Evolutionary conservation across 495 filamentous ascomycete species (phyloP).

Genomic region (Chaetomidium leptoderma): DNA sequence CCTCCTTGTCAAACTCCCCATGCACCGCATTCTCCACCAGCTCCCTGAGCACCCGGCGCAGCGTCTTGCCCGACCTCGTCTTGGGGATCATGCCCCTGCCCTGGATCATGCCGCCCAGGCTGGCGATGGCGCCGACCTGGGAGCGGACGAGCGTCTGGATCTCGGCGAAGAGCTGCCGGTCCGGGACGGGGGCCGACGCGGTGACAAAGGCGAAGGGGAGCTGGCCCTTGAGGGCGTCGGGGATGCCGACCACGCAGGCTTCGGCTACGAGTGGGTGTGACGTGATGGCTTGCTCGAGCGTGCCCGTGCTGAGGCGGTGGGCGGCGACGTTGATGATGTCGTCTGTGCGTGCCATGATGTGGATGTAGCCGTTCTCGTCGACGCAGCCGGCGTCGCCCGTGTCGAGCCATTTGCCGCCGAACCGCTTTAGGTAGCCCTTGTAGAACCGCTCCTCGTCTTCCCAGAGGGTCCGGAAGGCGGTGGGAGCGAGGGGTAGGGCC

Average conservation of each 20-base stretch:
- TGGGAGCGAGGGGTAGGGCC: constrained; percentile 74
- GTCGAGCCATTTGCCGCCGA: constrained; percentile 75
- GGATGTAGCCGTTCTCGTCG: constrained; percentile 76
- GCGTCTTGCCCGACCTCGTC: constrained; percentile 82
- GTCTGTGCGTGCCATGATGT: constrained; percentile 77
- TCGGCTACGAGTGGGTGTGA: constrained; percentile 74
- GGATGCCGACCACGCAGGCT: constrained; percentile 78
- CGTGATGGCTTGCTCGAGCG: constrained; percentile 86
- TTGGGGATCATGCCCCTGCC: constrained; percentile 89
- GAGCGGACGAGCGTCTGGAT: constrained; percentile 66
- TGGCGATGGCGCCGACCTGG: constrained; percentile 84
- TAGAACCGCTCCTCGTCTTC: constrained; percentile 80
- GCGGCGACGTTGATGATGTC: constrained; percentile 96
- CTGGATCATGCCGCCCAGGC: constrained; percentile 76
- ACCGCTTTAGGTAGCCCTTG: constrained; percentile 72
- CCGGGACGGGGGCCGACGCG: constrained; percentile 28
- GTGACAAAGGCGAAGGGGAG: constrained; percentile 86
- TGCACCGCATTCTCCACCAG: constrained; percentile 65
- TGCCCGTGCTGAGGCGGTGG: constrained; percentile 82
- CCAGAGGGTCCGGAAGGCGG: constrained; percentile 81
- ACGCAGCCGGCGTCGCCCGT: constrained; percentile 88
- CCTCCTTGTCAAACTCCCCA: constrained; percentile 47
- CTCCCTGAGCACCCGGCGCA: constrained; percentile 75
- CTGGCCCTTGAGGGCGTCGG: constrained; percentile 80
- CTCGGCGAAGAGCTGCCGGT: constrained; percentile 45